A percentile compares a stretch with the other conserved stretches of the same genome.
Evolutionary conservation across 2,329 filamentous ascomycete genomes (phyloP).

Genomic region (Dactylellina leptospora): DNA sequence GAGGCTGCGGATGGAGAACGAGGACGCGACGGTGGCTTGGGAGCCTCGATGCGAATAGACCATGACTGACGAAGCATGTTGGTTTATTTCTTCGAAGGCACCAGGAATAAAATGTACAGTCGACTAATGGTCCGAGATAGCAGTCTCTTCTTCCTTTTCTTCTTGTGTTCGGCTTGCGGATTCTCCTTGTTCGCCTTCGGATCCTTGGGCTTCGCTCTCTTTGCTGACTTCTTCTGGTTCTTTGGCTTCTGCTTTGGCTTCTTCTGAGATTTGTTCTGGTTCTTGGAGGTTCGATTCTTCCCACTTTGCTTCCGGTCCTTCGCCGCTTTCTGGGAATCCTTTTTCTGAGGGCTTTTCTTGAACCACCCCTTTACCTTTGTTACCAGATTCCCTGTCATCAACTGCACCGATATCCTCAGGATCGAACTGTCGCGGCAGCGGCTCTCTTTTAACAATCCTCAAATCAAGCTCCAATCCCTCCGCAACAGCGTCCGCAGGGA

Average conservation of each 20-base stretch:
- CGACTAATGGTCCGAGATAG: neutral
- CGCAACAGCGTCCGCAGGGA: slow-evolving; percentile 30
- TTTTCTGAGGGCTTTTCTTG: slow-evolving; percentile 4
- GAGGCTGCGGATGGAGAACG: slow-evolving; percentile 24
- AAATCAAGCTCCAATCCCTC: slow-evolving; percentile 42
- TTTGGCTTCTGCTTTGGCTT: neutral
- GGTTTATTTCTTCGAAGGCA: slow-evolving; percentile 6
- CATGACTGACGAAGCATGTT: slow-evolving; percentile 46
- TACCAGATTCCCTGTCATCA: slow-evolving; percentile 9
- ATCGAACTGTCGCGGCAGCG: slow-evolving; percentile 25
- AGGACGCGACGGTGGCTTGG: slow-evolving; percentile 39
- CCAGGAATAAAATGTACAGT: neutral
- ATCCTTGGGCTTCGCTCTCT: neutral
- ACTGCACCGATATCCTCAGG: slow-evolving; percentile 16
- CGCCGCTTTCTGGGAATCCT: neutral
- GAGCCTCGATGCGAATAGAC: slow-evolving; percentile 49
- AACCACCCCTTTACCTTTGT: neutral
- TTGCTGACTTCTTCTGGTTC: neutral
- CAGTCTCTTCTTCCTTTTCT: slow-evolving; percentile 1
- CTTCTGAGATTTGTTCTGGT: slow-evolving; percentile 4
- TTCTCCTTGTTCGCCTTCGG: slow-evolving; percentile 1
- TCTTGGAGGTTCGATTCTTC: no score
- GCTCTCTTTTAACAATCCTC: slow-evolving; percentile 28
- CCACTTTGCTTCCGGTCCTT: neutral
- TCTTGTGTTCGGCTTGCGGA: no score